Evolutionary conservation across 2,329 filamentous ascomycete species (phyloP).

Genomic region (Aureobasidium sp.): DNA sequence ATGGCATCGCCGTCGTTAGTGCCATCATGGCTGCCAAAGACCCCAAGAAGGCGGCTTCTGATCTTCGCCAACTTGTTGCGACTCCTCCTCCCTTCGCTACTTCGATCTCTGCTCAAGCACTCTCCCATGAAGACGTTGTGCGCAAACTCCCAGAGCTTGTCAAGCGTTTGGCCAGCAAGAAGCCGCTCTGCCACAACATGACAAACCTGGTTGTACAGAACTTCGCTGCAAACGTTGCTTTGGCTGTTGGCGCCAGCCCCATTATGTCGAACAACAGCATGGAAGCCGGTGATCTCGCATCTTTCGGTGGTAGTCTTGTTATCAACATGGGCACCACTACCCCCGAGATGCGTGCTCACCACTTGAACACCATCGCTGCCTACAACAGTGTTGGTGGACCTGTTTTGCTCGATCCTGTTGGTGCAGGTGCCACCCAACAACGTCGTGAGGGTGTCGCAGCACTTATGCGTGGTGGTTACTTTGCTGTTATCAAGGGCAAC

Average conservation of each 20-base stretch:
- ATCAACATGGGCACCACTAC: constrained; percentile 95
- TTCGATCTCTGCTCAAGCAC: constrained; percentile 20
- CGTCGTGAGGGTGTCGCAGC: constrained; percentile 62
- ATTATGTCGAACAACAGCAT: constrained; percentile 88
- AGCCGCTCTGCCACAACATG: constrained; percentile 89
- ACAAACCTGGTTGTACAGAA: constrained; percentile 95
- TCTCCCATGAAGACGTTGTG: constrained; percentile 21
- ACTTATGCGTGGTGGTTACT: constrained; percentile 65
- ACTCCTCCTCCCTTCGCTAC: constrained; percentile 28
- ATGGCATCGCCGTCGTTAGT: constrained; percentile 83
- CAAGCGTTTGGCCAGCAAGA: constrained; percentile 50
- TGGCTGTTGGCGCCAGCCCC: constrained; percentile 76
- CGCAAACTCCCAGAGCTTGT: constrained; percentile 33
- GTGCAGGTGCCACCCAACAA: constrained; percentile 72
- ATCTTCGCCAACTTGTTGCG: constrained; percentile 51
- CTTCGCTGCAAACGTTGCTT: constrained; percentile 82
- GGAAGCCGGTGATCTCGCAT: constrained; percentile 74
- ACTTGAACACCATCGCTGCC: constrained; percentile 63
- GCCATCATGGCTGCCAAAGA: constrained; percentile 70
- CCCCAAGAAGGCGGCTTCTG: constrained; percentile 53
- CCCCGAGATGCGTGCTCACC: constrained; percentile 62
- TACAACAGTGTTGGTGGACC: constrained; percentile 74
- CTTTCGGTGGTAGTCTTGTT: constrained; percentile 68
- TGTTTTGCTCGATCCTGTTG: constrained; percentile 82
- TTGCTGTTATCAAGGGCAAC: constrained; percentile 90